phyloP scores from a whole-genome alignment of 805 yeast species.

The Saccharomycopsis sp. region DNA sequence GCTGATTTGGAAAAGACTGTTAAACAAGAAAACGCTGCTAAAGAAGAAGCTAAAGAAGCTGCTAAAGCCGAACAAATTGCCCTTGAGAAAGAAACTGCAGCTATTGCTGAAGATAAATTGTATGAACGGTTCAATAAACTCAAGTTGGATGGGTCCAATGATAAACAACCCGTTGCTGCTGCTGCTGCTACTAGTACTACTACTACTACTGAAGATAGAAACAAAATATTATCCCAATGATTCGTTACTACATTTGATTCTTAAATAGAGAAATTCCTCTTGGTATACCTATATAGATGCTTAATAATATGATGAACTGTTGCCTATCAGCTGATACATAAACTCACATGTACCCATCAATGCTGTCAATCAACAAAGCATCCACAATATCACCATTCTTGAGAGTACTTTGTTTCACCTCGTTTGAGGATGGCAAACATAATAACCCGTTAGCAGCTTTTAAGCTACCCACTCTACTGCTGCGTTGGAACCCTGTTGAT shows the following conservation, averaged over 20 bases:
- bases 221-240: not conserved
- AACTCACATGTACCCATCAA: constrained; percentile 1
- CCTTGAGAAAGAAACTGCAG: not conserved
- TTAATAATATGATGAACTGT: too few species aligned
- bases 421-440: constrained; percentile 34
- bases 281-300: too few species aligned
- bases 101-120: not conserved
- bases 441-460: constrained; percentile 41
- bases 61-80: not conserved
- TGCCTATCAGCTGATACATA: too few species aligned
- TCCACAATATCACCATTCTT: constrained; percentile 24
- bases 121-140: not conserved
- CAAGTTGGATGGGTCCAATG: not conserved
- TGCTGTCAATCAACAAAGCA: constrained; percentile 27
- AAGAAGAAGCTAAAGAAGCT: not conserved
- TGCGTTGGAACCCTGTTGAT: constrained; percentile 46
- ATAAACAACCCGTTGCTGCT: too few species aligned
- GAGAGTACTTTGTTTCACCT: constrained; percentile 11
- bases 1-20: not conserved
- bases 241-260: not conserved
- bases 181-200: too few species aligned
- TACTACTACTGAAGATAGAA: not conserved
- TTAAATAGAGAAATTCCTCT: constrained; percentile 13
- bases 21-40: not conserved
- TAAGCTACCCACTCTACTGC: constrained; percentile 43